Conservation (phyloP, 75 land plant species). For the Cunninghamia lanceolata region DNA sequence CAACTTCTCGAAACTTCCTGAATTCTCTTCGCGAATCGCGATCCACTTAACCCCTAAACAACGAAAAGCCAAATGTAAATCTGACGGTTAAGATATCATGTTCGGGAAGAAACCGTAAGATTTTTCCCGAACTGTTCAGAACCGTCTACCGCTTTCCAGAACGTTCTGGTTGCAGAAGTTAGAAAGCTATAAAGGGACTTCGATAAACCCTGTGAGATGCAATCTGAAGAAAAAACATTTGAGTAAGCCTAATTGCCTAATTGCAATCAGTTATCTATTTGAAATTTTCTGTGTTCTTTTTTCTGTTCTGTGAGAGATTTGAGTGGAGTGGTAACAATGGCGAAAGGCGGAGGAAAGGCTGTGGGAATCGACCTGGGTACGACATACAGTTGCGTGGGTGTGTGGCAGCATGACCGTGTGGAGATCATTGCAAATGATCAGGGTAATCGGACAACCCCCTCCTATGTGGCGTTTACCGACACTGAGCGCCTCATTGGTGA, state of each 20-base stretch:
- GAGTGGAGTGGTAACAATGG: conserved; percentile 28
- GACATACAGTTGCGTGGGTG: conserved; percentile 80
- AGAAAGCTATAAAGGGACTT: too few relatives aligned
- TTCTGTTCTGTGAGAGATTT: too few relatives aligned
- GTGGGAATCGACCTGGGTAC: conserved; percentile 79
- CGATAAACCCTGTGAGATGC: too few relatives aligned
- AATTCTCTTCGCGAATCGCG: too few relatives aligned
- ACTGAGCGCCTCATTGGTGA: conserved; percentile 73
- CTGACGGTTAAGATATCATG: not conserved
- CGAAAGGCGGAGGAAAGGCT: conserved; percentile 68
- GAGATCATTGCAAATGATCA: conserved; percentile 86
- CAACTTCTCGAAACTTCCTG: not conserved
- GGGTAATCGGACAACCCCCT: conserved; percentile 80
- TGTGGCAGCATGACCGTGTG: conserved; percentile 85
- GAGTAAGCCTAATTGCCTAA: too few relatives aligned
- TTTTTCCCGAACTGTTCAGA: not conserved
- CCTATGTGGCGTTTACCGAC: conserved; percentile 81
- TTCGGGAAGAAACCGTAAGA: not conserved
- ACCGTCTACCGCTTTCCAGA: not conserved
- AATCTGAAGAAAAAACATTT: too few relatives aligned
- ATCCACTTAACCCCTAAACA: too few relatives aligned
- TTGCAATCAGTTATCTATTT: too few relatives aligned
- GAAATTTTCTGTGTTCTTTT: too few relatives aligned
- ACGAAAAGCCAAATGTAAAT: too few relatives aligned
- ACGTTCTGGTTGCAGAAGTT: not conserved